Percentiles rank a stretch among this genome's conserved stretches.
phyloP scores from a whole-genome alignment of 2,329 filamentous ascomycete genomes.

The Lasiodiplodia sp. region DNA sequence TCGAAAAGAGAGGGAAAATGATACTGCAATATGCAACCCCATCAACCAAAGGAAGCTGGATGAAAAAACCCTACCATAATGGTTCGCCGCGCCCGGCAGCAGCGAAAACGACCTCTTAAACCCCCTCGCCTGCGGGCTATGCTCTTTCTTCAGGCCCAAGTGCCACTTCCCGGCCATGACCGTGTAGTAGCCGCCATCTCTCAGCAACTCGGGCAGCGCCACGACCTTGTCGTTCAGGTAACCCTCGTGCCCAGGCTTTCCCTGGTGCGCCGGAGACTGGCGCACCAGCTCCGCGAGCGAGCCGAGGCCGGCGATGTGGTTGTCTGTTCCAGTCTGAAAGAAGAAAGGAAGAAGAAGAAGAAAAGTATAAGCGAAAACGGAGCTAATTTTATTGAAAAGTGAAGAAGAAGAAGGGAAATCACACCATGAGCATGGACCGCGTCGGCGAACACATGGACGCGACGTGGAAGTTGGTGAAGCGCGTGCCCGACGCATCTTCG shows the following conservation, averaged over 20 bases:
- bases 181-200: conserved; percentile 66
- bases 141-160: conserved; percentile 64
- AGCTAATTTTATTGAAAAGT: conserved; percentile 37
- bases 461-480: conserved; percentile 70
- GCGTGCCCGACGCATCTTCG: conserved; percentile 55
- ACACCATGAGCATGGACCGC: conserved; percentile 67
- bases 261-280: conserved; percentile 62
- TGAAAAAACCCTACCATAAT: conserved; percentile 50
- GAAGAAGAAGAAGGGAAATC: neutral
- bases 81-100: conserved; percentile 66
- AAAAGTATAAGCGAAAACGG: neutral
- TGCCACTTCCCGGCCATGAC: conserved; percentile 66
- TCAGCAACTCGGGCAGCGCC: conserved; percentile 64
- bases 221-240: conserved; percentile 67
- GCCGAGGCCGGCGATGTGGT: conserved; percentile 66
- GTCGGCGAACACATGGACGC: conserved; percentile 71
- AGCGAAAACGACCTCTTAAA: conserved; percentile 67
- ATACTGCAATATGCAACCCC: neutral
- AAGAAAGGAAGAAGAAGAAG: conserved; percentile 30
- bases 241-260: conserved; percentile 67
- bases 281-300: conserved; percentile 50
- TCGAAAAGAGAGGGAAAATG: too few species aligned
- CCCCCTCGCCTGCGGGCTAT: conserved; percentile 63
- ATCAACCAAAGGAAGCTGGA: neutral
- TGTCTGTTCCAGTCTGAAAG: conserved; percentile 63